Evolutionary conservation across 495 filamentous ascomycete genomes (phyloP), one percentile per base, ranked within the genome.

Genomic region (Penicillium samsonianum): DNA sequence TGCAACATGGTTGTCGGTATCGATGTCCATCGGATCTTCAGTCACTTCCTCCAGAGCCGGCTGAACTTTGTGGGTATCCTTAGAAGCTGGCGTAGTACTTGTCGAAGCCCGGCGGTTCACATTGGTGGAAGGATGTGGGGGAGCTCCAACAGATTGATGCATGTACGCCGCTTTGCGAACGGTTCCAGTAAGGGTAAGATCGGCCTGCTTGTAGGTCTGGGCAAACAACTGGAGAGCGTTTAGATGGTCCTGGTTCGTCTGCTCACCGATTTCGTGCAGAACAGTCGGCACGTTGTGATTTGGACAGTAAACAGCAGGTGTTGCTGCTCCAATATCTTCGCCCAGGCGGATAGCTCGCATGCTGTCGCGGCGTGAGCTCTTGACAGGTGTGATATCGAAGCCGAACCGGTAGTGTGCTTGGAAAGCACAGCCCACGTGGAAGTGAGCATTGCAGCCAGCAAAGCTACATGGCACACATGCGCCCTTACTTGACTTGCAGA

Each of bases 191-290:
- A 96, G 73, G 17, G 88, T 83, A 20, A 93, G 80, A 63, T 99
- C 94, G 19, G 93, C 92, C 70, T 98, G 93, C 74, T 98, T 99
- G 78, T 90, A 96, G 41, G 88, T 92, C 50, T 83, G 83, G 25
- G 86, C 88, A 66, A 88, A 99, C 11, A 93, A 79, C 68, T 96
- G 92, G 17, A 99, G 76, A 16, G 90, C 93, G 58, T 86, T 96
- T 62, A 80, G 62, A 58, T 74, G 74, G 58, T 77, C 65, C 64
- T 73, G 68, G 55, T 86, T 85, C 8, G 86, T 81, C 28, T 79
- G 67, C 54, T 98, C 92, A 60, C 87, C 79, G 72, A 97, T 87
- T 2, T 75, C 82, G 71, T 98, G 91, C 16, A 94, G 74, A 49
- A 76, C 80, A 2, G 84, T 78, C 63, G 92, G 89, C 45, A 83